Evolutionary conservation across 805 yeast genomes (phyloP).

Genomic region (Lipomyces starkeyi): DNA sequence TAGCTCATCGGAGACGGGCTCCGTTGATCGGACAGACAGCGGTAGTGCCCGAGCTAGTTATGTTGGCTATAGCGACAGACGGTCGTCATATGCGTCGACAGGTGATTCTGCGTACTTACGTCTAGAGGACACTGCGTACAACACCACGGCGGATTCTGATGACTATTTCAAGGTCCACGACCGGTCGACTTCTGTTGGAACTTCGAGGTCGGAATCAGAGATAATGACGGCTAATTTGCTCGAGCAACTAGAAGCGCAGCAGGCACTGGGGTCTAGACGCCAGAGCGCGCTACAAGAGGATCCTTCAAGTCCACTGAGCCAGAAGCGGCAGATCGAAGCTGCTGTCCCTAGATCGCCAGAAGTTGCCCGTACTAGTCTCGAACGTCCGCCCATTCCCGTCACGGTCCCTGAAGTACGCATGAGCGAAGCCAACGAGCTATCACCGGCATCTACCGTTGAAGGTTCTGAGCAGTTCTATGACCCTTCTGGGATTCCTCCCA

Average conservation of each 20-base stretch:
- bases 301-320: neutral
- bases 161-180: conserved; percentile 12
- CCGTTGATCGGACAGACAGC: conserved; percentile 12
- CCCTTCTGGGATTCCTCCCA: neutral
- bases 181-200: conserved; percentile 16
- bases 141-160: neutral
- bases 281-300: neutral
- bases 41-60: neutral
- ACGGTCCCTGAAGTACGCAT: neutral
- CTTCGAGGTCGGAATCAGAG: conserved; percentile 29
- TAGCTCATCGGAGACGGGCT: conserved; percentile 25
- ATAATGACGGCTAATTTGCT: conserved; percentile 24
- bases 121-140: neutral
- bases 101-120: neutral
- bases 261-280: conserved; percentile 9
- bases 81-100: conserved; percentile 15
- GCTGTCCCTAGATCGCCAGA: neutral
- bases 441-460: neutral
- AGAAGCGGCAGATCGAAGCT: neutral
- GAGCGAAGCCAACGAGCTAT: neutral
- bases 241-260: conserved; percentile 17
- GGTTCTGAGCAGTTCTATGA: neutral
- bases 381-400: conserved; percentile 1
- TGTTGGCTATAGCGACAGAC: neutral
- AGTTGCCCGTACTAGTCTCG: neutral